Evolutionary conservation across 2,329 filamentous ascomycete species (phyloP).

Genomic region (Colletotrichum tropicale): DNA sequence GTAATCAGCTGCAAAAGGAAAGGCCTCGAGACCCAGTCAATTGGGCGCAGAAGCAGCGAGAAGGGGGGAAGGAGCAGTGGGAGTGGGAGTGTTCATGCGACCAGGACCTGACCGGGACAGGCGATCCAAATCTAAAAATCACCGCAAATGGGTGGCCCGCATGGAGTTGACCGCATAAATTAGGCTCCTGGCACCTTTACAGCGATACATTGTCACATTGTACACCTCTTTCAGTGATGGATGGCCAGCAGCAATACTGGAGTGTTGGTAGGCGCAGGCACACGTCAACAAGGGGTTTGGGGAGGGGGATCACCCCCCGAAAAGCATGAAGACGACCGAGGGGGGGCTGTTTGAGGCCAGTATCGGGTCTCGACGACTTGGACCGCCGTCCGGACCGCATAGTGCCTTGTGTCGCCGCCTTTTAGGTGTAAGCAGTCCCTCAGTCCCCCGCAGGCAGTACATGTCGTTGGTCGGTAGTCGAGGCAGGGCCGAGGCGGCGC

Average conservation of each 20-base stretch:
- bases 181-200: constrained; percentile 11
- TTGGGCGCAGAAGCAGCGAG: constrained; percentile 7
- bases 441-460: not conserved
- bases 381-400: not conserved
- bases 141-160: not conserved
- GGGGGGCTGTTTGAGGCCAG: constrained; percentile 17
- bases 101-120: constrained; percentile 19
- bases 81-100: constrained; percentile 17
- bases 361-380: not conserved
- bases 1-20: constrained; percentile 19
- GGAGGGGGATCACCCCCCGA: not conserved
- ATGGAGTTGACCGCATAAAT: constrained; percentile 14
- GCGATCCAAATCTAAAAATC: constrained; percentile 22
- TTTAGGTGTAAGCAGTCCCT: not conserved
- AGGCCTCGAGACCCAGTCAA: constrained; percentile 16
- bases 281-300: not conserved
- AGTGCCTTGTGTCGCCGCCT: not conserved
- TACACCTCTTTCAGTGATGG: not conserved
- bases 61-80: not conserved
- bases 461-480: not conserved
- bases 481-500: not conserved
- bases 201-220: not conserved
- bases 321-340: constrained; percentile 3
- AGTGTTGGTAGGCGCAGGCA: not conserved
- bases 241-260: not conserved